Evolutionary conservation across 345 rosid species (phyloP).

Genomic region (Moricandia arvensis): DNA sequence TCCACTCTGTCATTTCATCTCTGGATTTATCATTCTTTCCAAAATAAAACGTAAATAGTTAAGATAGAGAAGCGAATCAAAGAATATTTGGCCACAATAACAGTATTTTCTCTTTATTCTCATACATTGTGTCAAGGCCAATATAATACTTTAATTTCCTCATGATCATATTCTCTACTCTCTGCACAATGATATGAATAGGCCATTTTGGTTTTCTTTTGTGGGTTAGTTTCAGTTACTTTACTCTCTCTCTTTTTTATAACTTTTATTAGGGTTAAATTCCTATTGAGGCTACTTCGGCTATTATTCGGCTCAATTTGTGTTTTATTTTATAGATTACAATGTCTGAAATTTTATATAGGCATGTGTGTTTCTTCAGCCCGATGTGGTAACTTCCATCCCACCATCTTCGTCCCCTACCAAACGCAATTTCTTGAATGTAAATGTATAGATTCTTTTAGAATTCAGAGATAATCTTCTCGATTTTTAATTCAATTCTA

Average conservation of each 20-base stretch:
- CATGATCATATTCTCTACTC: neutral
- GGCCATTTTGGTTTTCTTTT: neutral
- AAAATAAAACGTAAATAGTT: neutral
- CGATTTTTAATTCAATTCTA: too few relatives aligned
- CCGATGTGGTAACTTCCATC: neutral
- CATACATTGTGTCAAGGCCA: neutral
- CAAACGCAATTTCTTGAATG: too few relatives aligned
- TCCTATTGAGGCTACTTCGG: neutral
- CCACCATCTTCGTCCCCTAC: too few relatives aligned
- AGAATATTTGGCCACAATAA: constrained; percentile 17
- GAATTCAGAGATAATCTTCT: too few relatives aligned
- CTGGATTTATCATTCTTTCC: constrained; percentile 1
- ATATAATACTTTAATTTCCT: neutral
- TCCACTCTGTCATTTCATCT: constrained; percentile 33
- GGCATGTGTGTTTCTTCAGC: neutral
- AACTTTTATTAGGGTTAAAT: neutral
- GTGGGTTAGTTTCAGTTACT: neutral
- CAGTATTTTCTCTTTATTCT: constrained; percentile 16
- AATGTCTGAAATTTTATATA: neutral
- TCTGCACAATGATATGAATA: constrained; percentile 1
- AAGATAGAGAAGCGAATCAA: constrained; percentile 10
- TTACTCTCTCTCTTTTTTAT: too few relatives aligned
- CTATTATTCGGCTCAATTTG: neutral
- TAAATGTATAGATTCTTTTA: too few relatives aligned
- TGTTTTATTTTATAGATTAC: neutral